Percentiles rank a stretch among this genome's conserved stretches.
Evolutionary conservation across 2,329 filamentous ascomycete genomes (phyloP).

Genomic region (Orbilia javanica): DNA sequence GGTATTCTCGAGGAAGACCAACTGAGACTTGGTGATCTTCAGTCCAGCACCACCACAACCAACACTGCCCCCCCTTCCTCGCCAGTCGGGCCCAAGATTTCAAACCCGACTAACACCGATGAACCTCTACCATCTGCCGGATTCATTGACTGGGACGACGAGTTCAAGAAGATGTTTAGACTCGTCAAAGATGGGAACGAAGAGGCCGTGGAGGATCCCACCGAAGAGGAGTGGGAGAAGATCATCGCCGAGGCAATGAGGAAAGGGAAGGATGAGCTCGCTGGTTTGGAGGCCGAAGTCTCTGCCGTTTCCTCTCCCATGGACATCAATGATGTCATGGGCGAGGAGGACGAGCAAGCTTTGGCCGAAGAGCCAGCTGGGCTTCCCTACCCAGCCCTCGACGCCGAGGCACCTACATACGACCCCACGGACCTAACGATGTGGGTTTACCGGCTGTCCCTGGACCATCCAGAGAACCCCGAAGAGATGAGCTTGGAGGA

Average conservation of each 20-base stretch:
- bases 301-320: neutral
- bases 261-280: neutral
- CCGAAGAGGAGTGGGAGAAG: neutral
- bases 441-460: neutral
- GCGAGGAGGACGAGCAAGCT: neutral
- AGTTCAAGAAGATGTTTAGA: constrained; percentile 19
- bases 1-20: constrained; percentile 16
- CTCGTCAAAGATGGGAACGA: neutral
- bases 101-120: neutral
- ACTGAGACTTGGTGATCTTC: constrained; percentile 8
- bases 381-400: constrained; percentile 17
- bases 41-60: neutral
- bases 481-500: constrained; percentile 19
- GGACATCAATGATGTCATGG: neutral
- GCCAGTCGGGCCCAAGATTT: neutral
- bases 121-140: neutral
- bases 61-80: neutral
- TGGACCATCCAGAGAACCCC: constrained; percentile 11
- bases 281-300: neutral
- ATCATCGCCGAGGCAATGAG: neutral
- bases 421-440: neutral
- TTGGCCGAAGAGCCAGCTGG: neutral
- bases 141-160: constrained; percentile 30
- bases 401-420: neutral
- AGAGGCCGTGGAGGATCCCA: neutral